These are phyloP conservation scores for Stromatinia cepivora DNA, from an alignment of 2,329 filamentous ascomycete genomes.

Conservation along the genomic window DNA sequence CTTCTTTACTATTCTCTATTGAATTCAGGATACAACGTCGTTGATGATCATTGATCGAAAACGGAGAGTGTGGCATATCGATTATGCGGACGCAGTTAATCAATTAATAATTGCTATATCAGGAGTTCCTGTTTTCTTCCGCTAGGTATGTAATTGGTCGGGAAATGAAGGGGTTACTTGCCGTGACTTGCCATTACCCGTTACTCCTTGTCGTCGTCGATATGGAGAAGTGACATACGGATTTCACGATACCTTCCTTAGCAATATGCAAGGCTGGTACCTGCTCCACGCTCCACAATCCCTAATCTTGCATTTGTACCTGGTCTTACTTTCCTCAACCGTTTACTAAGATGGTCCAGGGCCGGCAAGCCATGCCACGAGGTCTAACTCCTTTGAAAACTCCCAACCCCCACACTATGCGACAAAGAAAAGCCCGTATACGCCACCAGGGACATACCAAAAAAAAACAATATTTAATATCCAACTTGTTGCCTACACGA, in stretches of 20 bases:
- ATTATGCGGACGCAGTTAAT: background rate
- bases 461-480: slow-evolving; percentile 20
- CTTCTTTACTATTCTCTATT: slow-evolving; percentile 4
- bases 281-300: slow-evolving; percentile 20
- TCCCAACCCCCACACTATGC: slow-evolving; percentile 30
- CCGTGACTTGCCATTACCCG: background rate
- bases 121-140: background rate
- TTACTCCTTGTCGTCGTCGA: slow-evolving; percentile 2
- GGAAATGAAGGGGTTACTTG: background rate
- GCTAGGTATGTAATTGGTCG: background rate
- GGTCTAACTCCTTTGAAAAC: slow-evolving; percentile 28
- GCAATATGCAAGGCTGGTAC: slow-evolving; percentile 3
- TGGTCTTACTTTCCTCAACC: background rate
- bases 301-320: slow-evolving; percentile 20
- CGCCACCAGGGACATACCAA: slow-evolving; percentile 21
- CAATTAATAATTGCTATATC: background rate
- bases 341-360: slow-evolving; percentile 6
- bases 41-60: slow-evolving; percentile 5
- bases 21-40: slow-evolving; percentile 6
- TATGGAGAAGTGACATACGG: background rate
- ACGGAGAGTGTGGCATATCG: background rate
- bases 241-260: slow-evolving; percentile 14
- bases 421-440: slow-evolving; percentile 4
- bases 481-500: slow-evolving; percentile 2
- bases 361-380: slow-evolving; percentile 31